Base-by-base conservation (phyloP, 2,329 filamentous ascomycete genomes). In the Grosmannia serpens region DNA sequence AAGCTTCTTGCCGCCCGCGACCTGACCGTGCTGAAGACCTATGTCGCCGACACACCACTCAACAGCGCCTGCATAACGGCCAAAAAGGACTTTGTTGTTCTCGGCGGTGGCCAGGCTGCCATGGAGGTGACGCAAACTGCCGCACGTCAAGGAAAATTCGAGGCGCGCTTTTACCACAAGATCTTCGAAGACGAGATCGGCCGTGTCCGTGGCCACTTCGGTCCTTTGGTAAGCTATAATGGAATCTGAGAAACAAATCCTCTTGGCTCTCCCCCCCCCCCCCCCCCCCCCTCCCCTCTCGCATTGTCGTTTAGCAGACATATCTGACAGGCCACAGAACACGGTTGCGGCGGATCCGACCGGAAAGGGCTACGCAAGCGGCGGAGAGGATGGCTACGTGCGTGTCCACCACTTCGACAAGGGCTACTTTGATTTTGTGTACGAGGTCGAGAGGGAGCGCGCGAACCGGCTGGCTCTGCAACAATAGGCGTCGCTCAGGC, bases 151-250 rank as follows among this genome's bases (percentile, higher is more conserved):
- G 94, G 94, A 77, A 97, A 97, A 78, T 99, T 99, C 79, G 94
- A 99, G 76, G 94, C 94, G 51, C 86, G 94, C 65, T 99, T 99
- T 82, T 99, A 96, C 82, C 94, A 99, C 86, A 97, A 95, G 83
- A 87, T 99, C 73, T 97, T 99, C 73, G 91, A 96, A 76, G 92
- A 99, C 75, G 94, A 99, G 79, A 92, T 97, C 69, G 94, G 94
- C 66, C 87, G 94, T 79, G 94, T 99, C 64, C 84, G 91, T 71
- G 94, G 94, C 63, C 94, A 99, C 75, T 99, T 99, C 75, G 94
- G 94, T 71, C 94, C 88, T 65, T 80, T 96, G 70, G 74, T 76
- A 70, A 60, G 74, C 67, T 49, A n/a, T n/a, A n/a, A n/a, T 31
- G 7, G 20, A 22, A 44, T 22, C 8, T 7, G n/a, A 44, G 20